Evolutionary conservation across 768 basidiomycete genomes (phyloP), one percentile per base, ranked within the genome.

Genomic region (Fistulinella prunicolor): DNA sequence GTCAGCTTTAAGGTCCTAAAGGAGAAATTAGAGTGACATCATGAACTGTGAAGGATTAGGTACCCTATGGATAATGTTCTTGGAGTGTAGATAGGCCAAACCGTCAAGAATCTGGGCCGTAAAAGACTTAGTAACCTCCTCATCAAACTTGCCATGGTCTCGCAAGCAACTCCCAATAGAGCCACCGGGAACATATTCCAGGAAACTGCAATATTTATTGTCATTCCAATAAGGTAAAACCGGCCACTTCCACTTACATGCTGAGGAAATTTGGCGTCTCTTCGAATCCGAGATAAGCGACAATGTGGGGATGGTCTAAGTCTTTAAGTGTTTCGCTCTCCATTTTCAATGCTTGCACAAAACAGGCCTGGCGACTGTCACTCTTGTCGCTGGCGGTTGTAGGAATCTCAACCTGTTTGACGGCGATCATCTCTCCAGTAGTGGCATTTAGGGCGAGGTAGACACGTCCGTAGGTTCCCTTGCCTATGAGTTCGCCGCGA

Each of bases 171-270:
- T 83, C 56, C 92, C 91, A 50, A 99, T 81, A 0, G 95, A 96
- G 13, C 96, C 96, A 60, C 96, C 96, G 47, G 95, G 94, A 46
- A 99, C 95, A 65, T 99, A 99, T 72, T 99, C 96, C 62, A 99
- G 75, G 75, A 99, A 98, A 61, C 95, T 98, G 54, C 23, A 57
- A 62, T 49, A 49, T 37, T 39, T 52, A 32, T 47, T 37, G 41
- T 38, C 10, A 22, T 38, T 40, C 19, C n/a, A n/a, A 24, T 13
- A 16, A 41, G 24, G 47, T 36, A 24, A 19, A 37, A 37, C 23
- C 28, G n/a, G n/a, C n/a, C n/a, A n/a, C n/a, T n/a, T 10, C 10
- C 9, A 79, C 91, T 64, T 64, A 94, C 93, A 96, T 94, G 81
- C 92, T 95, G 55, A 94, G 69, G 68, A 88, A 88, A 34, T 81